Evolutionary conservation across 352 stramenopile species (phyloP).

Genomic region (Plasmopara viticola): DNA sequence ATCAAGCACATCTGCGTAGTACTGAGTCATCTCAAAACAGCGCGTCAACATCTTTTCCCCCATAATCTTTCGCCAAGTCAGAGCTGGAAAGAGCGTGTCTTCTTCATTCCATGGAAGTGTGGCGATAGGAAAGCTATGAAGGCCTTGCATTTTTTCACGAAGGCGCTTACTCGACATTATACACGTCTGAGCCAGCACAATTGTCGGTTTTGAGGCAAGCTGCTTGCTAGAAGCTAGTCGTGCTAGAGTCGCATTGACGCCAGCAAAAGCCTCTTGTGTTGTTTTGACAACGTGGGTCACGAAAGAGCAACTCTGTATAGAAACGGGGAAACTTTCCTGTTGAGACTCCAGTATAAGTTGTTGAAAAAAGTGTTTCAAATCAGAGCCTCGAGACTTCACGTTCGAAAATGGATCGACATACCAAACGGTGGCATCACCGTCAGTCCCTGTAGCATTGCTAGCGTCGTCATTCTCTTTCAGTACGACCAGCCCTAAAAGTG

Average conservation of each 20-base stretch:
- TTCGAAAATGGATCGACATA: slow-evolving; percentile 64
- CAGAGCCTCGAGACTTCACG: slow-evolving; percentile 37
- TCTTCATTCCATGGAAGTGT: slow-evolving; percentile 81
- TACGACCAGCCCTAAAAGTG: slow-evolving; percentile 45
- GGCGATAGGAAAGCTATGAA: slow-evolving; percentile 91
- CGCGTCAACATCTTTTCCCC: slow-evolving; percentile 67
- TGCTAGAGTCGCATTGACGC: slow-evolving; percentile 83
- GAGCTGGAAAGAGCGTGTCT: slow-evolving; percentile 75
- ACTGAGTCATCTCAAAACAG: slow-evolving; percentile 79
- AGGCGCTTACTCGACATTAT: slow-evolving; percentile 56
- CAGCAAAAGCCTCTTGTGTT: slow-evolving; percentile 70
- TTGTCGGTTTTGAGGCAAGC: slow-evolving; percentile 49
- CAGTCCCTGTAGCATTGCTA: slow-evolving; percentile 13
- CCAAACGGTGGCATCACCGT: slow-evolving; percentile 54
- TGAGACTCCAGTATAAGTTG: slow-evolving; percentile 39
- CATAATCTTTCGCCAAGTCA: slow-evolving; percentile 93
- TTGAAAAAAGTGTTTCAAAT: slow-evolving; percentile 51
- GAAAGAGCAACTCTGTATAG: slow-evolving; percentile 50
- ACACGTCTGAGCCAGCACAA: slow-evolving; percentile 85
- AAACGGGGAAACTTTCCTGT: slow-evolving; percentile 20
- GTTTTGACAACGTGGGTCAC: slow-evolving; percentile 73
- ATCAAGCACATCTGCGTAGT: slow-evolving; percentile 85
- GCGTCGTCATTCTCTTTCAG: slow-evolving; percentile 33
- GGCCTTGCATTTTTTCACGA: slow-evolving; percentile 74
- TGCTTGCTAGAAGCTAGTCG: slow-evolving; percentile 82